Conservation (phyloP, 2,329 filamentous ascomycete species). For the Cadophora sp. region DNA sequence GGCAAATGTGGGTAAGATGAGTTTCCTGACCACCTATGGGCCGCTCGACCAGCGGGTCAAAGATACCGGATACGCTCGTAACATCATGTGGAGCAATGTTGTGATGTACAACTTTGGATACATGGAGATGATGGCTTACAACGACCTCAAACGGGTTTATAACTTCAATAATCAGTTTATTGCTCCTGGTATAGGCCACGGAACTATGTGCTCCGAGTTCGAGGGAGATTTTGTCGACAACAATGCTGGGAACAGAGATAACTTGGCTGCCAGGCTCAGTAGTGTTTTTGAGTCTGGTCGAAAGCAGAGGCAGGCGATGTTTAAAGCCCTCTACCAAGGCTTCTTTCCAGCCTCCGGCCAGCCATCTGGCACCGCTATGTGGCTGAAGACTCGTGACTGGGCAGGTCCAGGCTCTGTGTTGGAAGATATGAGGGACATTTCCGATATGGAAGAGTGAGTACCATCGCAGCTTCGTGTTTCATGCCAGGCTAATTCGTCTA, state of each 20-base stretch:
- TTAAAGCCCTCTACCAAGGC: slow-evolving; percentile 14
- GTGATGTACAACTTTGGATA: neutral
- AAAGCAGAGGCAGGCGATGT: neutral
- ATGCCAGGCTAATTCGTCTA: neutral
- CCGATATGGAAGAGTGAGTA: slow-evolving; percentile 19
- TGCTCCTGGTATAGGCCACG: slow-evolving; percentile 9
- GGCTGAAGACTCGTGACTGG: slow-evolving; percentile 13
- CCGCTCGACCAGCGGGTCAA: neutral
- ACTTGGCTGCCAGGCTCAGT: slow-evolving; percentile 12
- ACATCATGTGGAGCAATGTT: slow-evolving; percentile 1
- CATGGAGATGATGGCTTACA: neutral
- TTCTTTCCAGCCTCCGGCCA: neutral
- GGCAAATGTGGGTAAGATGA: neutral
- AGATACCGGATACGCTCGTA: neutral
- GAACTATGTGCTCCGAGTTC: slow-evolving; percentile 17
- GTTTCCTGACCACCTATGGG: neutral
- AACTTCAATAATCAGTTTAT: neutral
- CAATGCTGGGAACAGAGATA: slow-evolving; percentile 14
- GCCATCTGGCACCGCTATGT: slow-evolving; percentile 14
- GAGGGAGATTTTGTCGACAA: slow-evolving; percentile 21
- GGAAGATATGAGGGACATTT: slow-evolving; percentile 15
- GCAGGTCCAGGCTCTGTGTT: slow-evolving; percentile 7
- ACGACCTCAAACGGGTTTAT: neutral
- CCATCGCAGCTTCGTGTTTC: neutral
- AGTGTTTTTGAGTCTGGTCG: slow-evolving; percentile 13